Evolutionary conservation across 2,329 filamentous ascomycete genomes (phyloP).

Genomic region (Alternaria sp.): DNA sequence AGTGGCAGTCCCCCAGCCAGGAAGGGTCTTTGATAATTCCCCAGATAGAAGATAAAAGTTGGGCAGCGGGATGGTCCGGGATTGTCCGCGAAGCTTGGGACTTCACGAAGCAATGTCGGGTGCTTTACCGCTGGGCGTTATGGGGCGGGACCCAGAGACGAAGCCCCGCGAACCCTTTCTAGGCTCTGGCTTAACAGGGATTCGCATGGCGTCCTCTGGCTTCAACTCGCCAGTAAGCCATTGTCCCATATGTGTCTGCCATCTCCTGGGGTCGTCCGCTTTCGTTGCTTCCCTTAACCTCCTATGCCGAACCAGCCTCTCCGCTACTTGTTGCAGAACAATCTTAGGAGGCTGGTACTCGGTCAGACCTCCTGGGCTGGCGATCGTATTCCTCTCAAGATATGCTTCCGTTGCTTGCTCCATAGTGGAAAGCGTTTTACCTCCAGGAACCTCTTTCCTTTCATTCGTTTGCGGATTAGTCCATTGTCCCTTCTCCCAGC

Average conservation of each 20-base stretch:
- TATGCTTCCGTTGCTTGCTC: slow-evolving; percentile 55
- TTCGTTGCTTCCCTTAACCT: slow-evolving; percentile 54
- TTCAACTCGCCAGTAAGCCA: slow-evolving; percentile 47
- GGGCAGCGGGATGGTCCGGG: neutral
- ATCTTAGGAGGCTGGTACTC: slow-evolving; percentile 57
- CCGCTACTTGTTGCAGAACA: slow-evolving; percentile 58
- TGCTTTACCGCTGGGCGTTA: slow-evolving; percentile 10
- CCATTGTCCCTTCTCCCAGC: slow-evolving; percentile 57
- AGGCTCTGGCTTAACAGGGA: slow-evolving; percentile 9
- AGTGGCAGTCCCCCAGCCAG: neutral
- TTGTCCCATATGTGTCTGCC: slow-evolving; percentile 52
- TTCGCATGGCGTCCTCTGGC: slow-evolving; percentile 36
- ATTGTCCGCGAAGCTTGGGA: neutral
- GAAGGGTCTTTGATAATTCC: neutral
- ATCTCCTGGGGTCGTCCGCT: slow-evolving; percentile 42
- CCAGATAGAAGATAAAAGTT: neutral
- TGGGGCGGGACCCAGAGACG: slow-evolving; percentile 9
- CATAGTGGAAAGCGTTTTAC: slow-evolving; percentile 56
- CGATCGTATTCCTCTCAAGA: slow-evolving; percentile 45
- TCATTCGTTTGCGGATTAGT: slow-evolving; percentile 42
- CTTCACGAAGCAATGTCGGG: slow-evolving; percentile 1
- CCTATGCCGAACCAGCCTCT: slow-evolving; percentile 58
- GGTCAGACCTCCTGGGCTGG: slow-evolving; percentile 49
- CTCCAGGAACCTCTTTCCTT: slow-evolving; percentile 50
- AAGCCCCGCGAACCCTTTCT: slow-evolving; percentile 17